Conservation (phyloP, 208 protist species). For the Zelonia costaricensis region DNA sequence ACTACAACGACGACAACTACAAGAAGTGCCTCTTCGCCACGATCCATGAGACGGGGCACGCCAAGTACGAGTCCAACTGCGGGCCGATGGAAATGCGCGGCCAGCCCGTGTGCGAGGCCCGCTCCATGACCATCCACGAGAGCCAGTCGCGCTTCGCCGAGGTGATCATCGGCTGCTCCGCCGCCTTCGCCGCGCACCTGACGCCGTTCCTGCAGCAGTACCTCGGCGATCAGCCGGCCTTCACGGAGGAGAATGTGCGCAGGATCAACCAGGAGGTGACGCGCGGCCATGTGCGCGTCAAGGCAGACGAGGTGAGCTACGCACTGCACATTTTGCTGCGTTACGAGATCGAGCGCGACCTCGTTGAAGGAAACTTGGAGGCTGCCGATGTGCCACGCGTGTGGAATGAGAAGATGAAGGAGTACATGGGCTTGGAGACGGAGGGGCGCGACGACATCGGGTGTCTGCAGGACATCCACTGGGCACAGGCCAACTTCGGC, state of each 20-base stretch:
- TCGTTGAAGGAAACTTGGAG: slow-evolving; percentile 73
- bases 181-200: slow-evolving; percentile 53
- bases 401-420: slow-evolving; percentile 88
- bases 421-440: slow-evolving; percentile 77
- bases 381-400: slow-evolving; percentile 64
- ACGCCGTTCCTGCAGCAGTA: slow-evolving; percentile 39
- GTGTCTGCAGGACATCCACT: slow-evolving; percentile 91
- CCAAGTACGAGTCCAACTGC: slow-evolving; percentile 32
- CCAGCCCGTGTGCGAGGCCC: slow-evolving; percentile 54
- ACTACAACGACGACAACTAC: slow-evolving; percentile 55
- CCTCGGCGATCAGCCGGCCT: slow-evolving; percentile 49
- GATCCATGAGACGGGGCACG: slow-evolving; percentile 52
- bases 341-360: slow-evolving; percentile 80
- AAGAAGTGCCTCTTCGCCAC: slow-evolving; percentile 29
- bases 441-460: slow-evolving; percentile 68
- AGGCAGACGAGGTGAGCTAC: slow-evolving; percentile 88
- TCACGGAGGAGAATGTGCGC: slow-evolving; percentile 16
- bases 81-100: slow-evolving; percentile 42
- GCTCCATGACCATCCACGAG: slow-evolving; percentile 81
- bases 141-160: slow-evolving; percentile 87
- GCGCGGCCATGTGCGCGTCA: slow-evolving; percentile 74
- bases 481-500: slow-evolving; percentile 49
- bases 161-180: slow-evolving; percentile 55
- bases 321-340: slow-evolving; percentile 85
- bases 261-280: slow-evolving; percentile 34